A percentile compares a stretch with the other conserved stretches of the same genome.
Conservation (phyloP, 768 basidiomycete species). For the Dioszegia crocea region DNA sequence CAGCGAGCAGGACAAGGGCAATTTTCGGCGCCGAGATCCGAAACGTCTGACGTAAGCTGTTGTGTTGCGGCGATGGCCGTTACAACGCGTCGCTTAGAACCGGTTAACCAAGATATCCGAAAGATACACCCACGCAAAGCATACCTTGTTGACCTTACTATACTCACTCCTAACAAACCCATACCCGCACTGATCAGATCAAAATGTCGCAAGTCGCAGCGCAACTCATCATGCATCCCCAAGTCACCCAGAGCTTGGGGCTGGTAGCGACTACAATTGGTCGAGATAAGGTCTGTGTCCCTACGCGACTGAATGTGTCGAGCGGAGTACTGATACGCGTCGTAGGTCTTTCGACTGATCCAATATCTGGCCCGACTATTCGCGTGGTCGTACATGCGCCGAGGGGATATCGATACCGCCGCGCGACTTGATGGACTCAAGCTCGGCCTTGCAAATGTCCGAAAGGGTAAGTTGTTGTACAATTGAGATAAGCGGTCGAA, state of each 20-base stretch:
- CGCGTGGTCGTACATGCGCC: slow-evolving; percentile 70
- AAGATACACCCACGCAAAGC: too few relatives aligned
- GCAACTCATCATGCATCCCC: slow-evolving; percentile 77
- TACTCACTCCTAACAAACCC: not conserved
- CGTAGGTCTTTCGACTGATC: slow-evolving; percentile 78
- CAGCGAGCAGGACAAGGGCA: too few relatives aligned
- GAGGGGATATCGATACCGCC: slow-evolving; percentile 67
- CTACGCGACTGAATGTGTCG: not conserved
- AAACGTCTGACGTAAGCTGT: slow-evolving; percentile 1
- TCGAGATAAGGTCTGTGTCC: slow-evolving; percentile 70
- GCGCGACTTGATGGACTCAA: slow-evolving; percentile 80
- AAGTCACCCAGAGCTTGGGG: slow-evolving; percentile 68
- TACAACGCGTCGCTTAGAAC: too few relatives aligned
- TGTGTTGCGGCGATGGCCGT: too few relatives aligned
- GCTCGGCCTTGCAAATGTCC: slow-evolving; percentile 70
- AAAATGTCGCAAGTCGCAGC: slow-evolving; percentile 46
- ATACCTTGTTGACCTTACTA: too few relatives aligned
- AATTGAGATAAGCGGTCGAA: not conserved
- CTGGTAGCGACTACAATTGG: slow-evolving; percentile 76
- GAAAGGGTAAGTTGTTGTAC: slow-evolving; percentile 66
- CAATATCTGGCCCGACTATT: slow-evolving; percentile 89
- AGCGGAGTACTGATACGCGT: slow-evolving; percentile 6
- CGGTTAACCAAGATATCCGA: too few relatives aligned
- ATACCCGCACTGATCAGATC: not conserved
- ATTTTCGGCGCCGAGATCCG: slow-evolving; percentile 2